Evolutionary conservation across 345 rosid genomes (phyloP).

Genomic region (Lenwebbia sp.): DNA sequence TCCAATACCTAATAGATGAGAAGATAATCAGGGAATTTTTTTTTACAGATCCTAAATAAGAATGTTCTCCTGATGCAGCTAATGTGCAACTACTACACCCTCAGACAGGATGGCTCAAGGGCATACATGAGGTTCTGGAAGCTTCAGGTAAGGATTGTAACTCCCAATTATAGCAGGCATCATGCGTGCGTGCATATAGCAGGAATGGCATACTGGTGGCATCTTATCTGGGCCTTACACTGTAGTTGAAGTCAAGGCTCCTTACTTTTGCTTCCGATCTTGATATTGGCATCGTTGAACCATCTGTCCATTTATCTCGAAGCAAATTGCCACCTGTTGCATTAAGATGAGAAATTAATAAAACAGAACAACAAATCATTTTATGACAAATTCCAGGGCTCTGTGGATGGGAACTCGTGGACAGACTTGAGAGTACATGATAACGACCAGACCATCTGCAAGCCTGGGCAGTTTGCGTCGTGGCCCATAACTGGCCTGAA

Average conservation of each 20-base stretch:
- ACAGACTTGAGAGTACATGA: conserved; percentile 64
- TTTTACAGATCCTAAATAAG: background rate
- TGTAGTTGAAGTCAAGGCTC: background rate
- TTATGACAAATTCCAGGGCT: conserved; percentile 36
- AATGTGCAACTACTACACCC: conserved; percentile 89
- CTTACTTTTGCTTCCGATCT: background rate
- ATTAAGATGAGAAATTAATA: background rate
- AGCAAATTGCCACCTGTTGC: background rate
- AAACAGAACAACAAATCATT: background rate
- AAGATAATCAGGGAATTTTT: background rate
- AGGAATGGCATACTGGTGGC: background rate
- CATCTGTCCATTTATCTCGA: background rate
- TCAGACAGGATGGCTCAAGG: conserved; percentile 86
- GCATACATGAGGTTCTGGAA: conserved; percentile 75
- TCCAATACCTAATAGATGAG: background rate
- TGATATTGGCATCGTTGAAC: background rate
- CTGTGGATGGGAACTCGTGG: conserved; percentile 70
- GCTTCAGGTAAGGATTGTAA: conserved; percentile 48
- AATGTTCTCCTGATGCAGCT: conserved; percentile 45
- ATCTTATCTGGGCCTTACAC: background rate
- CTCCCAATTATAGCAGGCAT: background rate
- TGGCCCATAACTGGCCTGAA: conserved; percentile 69
- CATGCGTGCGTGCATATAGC: background rate
- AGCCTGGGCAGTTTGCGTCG: conserved; percentile 75
- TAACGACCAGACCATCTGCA: conserved; percentile 67